A percentile compares a stretch with the other conserved stretches of the same genome.
Evolutionary conservation across 768 basidiomycete species (phyloP).

Genomic region (Auriscalpium vulgare): DNA sequence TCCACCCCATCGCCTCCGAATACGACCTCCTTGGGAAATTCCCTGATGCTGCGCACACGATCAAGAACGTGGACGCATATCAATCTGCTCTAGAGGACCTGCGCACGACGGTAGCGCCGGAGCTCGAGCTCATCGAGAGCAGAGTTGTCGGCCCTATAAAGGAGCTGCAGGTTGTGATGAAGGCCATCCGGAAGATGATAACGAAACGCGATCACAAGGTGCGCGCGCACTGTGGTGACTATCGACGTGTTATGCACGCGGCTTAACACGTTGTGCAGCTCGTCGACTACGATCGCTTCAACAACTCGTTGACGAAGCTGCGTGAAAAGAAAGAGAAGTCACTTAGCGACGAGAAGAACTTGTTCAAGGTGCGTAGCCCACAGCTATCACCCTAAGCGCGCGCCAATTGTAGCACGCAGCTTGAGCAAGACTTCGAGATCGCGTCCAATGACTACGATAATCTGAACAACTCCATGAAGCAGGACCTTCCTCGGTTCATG

Average conservation of each 20-base stretch:
- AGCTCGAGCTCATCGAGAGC: slow-evolving; percentile 89
- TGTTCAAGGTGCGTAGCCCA: slow-evolving; percentile 73
- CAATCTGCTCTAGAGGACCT: slow-evolving; percentile 77
- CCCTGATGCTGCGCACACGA: slow-evolving; percentile 69
- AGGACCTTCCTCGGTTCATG: slow-evolving; percentile 92
- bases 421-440: slow-evolving; percentile 93
- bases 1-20: slow-evolving; percentile 65
- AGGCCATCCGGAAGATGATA: slow-evolving; percentile 87
- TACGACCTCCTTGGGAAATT: slow-evolving; percentile 73
- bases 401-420: slow-evolving; percentile 30
- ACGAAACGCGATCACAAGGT: slow-evolving; percentile 97
- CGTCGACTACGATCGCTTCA: slow-evolving; percentile 91
- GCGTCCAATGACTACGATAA: slow-evolving; percentile 91
- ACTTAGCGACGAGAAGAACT: slow-evolving; percentile 89
- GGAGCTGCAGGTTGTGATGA: slow-evolving; percentile 82
- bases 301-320: slow-evolving; percentile 91
- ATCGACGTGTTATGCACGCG: background rate
- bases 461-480: slow-evolving; percentile 84
- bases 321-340: slow-evolving; percentile 99
- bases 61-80: slow-evolving; percentile 70
- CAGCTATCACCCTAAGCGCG: background rate
- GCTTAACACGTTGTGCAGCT: slow-evolving; percentile 37
- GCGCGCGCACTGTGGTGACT: slow-evolving; percentile 4
- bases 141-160: slow-evolving; percentile 80
- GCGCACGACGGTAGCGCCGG: slow-evolving; percentile 68